Percentiles rank a stretch among this genome's conserved stretches.
Conservation (phyloP, 2,329 filamentous ascomycete genomes). For the Diaporthe caulivora region DNA sequence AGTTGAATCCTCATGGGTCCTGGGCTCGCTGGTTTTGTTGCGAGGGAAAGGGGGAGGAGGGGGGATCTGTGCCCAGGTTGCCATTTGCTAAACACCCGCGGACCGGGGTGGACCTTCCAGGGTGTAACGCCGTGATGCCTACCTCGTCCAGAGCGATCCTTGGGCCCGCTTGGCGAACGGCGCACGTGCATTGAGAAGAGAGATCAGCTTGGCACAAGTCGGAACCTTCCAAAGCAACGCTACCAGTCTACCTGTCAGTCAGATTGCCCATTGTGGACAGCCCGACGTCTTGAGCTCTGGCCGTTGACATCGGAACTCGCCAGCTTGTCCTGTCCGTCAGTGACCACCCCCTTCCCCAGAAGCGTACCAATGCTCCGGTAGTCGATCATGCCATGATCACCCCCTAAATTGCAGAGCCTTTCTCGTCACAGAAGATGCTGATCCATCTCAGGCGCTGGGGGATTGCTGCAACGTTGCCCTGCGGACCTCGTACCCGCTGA, state of each 20-base stretch:
- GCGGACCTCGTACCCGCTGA: background rate
- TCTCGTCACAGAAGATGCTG: conserved; percentile 6
- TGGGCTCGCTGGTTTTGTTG: background rate
- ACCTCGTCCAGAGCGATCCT: conserved; percentile 12
- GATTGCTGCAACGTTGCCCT: conserved; percentile 14
- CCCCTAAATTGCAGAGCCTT: background rate
- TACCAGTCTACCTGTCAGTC: background rate
- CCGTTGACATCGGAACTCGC: background rate
- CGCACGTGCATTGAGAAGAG: conserved; percentile 17
- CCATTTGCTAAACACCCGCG: conserved; percentile 18
- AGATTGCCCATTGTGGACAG: background rate
- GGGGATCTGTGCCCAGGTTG: conserved; percentile 26
- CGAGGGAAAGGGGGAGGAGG: conserved; percentile 2
- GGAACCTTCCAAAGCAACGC: background rate
- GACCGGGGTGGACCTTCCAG: conserved; percentile 16
- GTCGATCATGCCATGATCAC: conserved; percentile 13
- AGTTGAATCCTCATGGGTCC: background rate
- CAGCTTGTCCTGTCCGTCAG: background rate
- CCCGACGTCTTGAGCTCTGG: background rate
- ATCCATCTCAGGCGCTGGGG: conserved; percentile 5
- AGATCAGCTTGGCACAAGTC: conserved; percentile 13
- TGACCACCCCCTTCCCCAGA: background rate
- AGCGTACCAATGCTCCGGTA: conserved; percentile 1
- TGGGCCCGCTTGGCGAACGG: conserved; percentile 1
- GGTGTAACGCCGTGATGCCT: conserved; percentile 24